Conservation (phyloP, 495 filamentous ascomycete genomes). For the Tuber melanosporum region DNA sequence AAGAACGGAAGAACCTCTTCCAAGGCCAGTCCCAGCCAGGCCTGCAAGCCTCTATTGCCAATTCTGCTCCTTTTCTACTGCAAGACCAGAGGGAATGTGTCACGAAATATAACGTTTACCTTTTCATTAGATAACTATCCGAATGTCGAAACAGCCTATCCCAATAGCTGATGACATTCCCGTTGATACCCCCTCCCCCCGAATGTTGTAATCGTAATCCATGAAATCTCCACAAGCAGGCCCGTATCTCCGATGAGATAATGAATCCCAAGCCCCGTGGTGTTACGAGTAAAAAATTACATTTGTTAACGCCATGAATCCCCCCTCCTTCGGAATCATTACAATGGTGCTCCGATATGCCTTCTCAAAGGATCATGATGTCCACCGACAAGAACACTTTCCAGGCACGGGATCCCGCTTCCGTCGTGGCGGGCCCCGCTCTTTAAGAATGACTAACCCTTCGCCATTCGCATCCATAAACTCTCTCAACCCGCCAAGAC, state of each 20-base stretch:
- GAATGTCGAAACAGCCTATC: not conserved
- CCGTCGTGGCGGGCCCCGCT: not conserved
- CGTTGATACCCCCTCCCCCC: not conserved
- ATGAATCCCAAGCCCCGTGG: not conserved
- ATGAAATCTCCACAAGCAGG: slow-evolving; percentile 1
- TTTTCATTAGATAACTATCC: not conserved
- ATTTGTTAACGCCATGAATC: slow-evolving; percentile 2
- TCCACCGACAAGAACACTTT: slow-evolving; percentile 24
- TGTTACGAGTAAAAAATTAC: not conserved
- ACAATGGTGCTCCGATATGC: too few relatives aligned
- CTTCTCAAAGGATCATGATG: slow-evolving; percentile 14
- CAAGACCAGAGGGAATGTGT: not conserved
- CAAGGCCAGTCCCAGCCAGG: slow-evolving; percentile 2
- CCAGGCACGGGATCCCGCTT: slow-evolving; percentile 6
- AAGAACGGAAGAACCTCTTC: not conserved
- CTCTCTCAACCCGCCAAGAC: slow-evolving; percentile 10
- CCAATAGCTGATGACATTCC: not conserved
- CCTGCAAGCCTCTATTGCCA: not conserved
- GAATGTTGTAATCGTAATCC: slow-evolving; percentile 1
- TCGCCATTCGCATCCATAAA: slow-evolving; percentile 18
- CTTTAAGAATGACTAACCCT: slow-evolving; percentile 16
- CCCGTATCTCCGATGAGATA: not conserved
- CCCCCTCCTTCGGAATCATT: not conserved
- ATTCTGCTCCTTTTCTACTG: not conserved
- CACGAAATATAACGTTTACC: not conserved